Base-by-base conservation (phyloP, 768 basidiomycete species). In the Russula lepida region DNA sequence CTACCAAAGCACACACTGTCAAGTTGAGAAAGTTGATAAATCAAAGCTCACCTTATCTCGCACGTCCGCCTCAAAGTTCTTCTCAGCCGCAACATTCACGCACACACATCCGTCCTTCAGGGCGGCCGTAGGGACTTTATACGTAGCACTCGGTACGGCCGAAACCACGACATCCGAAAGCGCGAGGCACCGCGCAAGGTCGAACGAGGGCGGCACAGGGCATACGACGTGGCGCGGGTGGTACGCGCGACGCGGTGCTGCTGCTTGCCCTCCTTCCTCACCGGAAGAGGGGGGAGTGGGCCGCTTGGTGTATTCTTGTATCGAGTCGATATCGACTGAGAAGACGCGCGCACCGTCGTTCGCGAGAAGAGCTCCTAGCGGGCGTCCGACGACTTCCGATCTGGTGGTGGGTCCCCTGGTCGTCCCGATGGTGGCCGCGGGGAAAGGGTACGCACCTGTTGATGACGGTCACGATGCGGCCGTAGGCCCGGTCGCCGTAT, bases 291-390 rank as follows among this genome's bases (percentile, higher is more conserved):
- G 6, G 3, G 44, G 3, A 66, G 48, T 79, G 1, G 93, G 92
- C 15, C 94, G 86, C 73, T 95, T 95, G 48, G 91, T 97, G 74
- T 95, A 98, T 77, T 98, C 97, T 81, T 97, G 90, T 55, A 95
- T 89, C 11, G 92, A 91, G 71, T 95, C 93, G 58, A 98, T 91
- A 71, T 99, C 97, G 5, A 90, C 91, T 6, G 92, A 95, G 69
- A 98, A 86, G 6, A 98, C 97, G 9, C 93, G 81, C 2, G 95
- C 97, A 30, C 97, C 97, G 70, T 99, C 97, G 70, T 99, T 99
- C 3, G 95, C 84, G 44, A 98, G 80, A 49, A 99, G 77, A 4
- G 97, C 97, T 0, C 94, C 95, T n/a, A 98, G 79, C 13, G 95
- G 97, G 62, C 97, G 80, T 19, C 97, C 97, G 17, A 99, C 97